Conservation (phyloP, 2,329 filamentous ascomycete genomes). For the Alternaria ventricosa region DNA sequence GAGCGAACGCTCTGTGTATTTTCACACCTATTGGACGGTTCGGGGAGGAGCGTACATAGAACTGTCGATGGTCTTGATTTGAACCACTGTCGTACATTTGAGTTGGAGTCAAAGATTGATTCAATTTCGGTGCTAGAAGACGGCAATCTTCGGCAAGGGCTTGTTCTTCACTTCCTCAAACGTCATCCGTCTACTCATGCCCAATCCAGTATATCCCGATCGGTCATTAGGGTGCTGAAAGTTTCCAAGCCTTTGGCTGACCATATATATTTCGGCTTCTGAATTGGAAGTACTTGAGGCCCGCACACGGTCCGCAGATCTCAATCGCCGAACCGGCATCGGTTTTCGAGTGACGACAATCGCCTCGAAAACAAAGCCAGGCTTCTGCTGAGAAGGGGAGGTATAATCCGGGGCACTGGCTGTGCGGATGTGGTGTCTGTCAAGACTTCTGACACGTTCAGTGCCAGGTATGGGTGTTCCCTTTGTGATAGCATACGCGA, state of each 20-base stretch:
- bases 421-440: conserved; percentile 21
- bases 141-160: conserved; percentile 34
- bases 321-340: conserved; percentile 16
- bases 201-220: conserved; percentile 1
- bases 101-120: not conserved
- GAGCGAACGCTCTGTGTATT: not conserved
- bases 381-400: conserved; percentile 8
- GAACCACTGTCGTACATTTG: not conserved
- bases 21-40: not conserved
- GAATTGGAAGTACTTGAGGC: conserved; percentile 6
- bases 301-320: conserved; percentile 19
- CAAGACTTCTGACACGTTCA: not conserved
- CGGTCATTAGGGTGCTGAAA: conserved; percentile 1
- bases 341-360: conserved; percentile 5
- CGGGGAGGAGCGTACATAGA: not conserved
- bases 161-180: conserved; percentile 39
- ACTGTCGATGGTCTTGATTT: not conserved
- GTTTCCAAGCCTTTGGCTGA: conserved; percentile 14
- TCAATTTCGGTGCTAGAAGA: conserved; percentile 9
- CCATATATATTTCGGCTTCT: conserved; percentile 10
- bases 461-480: conserved; percentile 27
- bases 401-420: conserved; percentile 26
- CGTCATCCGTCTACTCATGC: conserved; percentile 10
- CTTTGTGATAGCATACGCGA: conserved; percentile 34
- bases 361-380: conserved; percentile 20